Evolutionary conservation across 192 early-diverging fungal species (phyloP), one percentile per base, ranked within the genome.

Genomic region (Glomus cerebriforme): DNA sequence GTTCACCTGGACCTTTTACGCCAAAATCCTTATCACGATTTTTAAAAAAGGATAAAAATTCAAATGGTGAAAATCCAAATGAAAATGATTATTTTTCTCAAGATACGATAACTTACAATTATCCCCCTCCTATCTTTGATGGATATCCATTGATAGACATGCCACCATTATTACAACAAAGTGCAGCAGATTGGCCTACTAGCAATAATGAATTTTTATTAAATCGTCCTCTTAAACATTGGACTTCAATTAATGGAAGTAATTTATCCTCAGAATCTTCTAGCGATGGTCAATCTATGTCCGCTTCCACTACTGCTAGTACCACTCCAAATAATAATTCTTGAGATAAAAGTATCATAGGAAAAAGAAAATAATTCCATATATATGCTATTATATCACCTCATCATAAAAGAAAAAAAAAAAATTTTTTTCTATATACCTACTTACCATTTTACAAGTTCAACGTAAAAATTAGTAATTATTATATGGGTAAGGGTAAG

Each of bases 71-170:
- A n/a, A n/a, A 22, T 37, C 2, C 24, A 3, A 73, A 26, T 3
- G 31, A 59, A 4, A 19, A 35, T 19, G 49, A 54, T 27, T 73
- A 73, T 73, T 73, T 73, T 37, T 17, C 47, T 29, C 49, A 73
- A 34, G 72, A 73, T 5, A 73, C 45, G 49, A n/a, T 22, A 49
- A 17, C 3, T 54, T 54, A 22, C 19, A 54, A 19, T 54, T 54
- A 6, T 54, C 49, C 49, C 3, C 49, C 49, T 22, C 49, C 49
- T 22, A 17, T 54, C 0, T 54, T 19, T 54, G 19, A 54, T 3
- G 49, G 49, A 54, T 54, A 54, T 17, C 49, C 49, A 19, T 19
- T 54, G 49, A 54, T 54, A 22, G 49, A 54, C 19, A 4, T 19
- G 19, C 15, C 49, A 54, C 15, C 49, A 54, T 22, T 22, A 54